Percentiles rank a stretch among this genome's conserved stretches.
phyloP scores from a whole-genome alignment of 352 stramenopile species.

The Phytophthora lateralis region DNA sequence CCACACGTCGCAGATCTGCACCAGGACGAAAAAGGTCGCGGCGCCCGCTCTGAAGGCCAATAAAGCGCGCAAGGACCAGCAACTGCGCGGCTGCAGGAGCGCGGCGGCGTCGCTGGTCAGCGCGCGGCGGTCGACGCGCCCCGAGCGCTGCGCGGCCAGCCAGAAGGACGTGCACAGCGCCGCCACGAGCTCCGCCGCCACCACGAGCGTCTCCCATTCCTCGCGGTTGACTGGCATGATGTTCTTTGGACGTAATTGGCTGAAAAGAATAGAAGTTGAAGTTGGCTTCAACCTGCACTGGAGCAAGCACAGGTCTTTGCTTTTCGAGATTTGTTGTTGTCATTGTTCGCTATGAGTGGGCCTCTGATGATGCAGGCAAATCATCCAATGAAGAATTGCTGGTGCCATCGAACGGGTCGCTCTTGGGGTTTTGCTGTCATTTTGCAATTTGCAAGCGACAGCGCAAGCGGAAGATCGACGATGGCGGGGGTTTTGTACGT shows the following conservation, averaged over 20 bases:
- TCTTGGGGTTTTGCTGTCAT: constrained; percentile 1
- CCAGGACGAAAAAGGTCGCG: constrained; percentile 55
- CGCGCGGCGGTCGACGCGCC: constrained; percentile 40
- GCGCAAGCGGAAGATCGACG: not conserved
- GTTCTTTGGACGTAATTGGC: constrained; percentile 12
- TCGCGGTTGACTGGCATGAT: constrained; percentile 27
- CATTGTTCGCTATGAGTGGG: not conserved
- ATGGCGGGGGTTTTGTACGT: constrained; percentile 32
- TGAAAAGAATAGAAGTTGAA: constrained; percentile 15
- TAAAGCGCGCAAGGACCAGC: constrained; percentile 49
- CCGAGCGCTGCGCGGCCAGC: constrained; percentile 45
- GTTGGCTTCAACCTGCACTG: constrained; percentile 23
- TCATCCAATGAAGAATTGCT: not conserved
- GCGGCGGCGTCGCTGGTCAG: constrained; percentile 30
- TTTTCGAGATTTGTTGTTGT: not conserved
- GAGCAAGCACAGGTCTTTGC: not conserved
- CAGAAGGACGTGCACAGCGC: constrained; percentile 52
- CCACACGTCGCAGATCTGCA: constrained; percentile 68
- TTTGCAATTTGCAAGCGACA: constrained; percentile 15
- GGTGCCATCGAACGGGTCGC: not conserved
- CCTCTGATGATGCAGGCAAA: constrained; percentile 4
- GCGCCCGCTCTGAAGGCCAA: constrained; percentile 42
- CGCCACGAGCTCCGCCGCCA: constrained; percentile 50
- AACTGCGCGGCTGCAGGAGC: constrained; percentile 49
- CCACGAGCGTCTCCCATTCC: constrained; percentile 61